A percentile compares a stretch with the other conserved stretches of the same genome.
Evolutionary conservation across 768 basidiomycete species (phyloP).

Genomic region (Calocera cornea): DNA sequence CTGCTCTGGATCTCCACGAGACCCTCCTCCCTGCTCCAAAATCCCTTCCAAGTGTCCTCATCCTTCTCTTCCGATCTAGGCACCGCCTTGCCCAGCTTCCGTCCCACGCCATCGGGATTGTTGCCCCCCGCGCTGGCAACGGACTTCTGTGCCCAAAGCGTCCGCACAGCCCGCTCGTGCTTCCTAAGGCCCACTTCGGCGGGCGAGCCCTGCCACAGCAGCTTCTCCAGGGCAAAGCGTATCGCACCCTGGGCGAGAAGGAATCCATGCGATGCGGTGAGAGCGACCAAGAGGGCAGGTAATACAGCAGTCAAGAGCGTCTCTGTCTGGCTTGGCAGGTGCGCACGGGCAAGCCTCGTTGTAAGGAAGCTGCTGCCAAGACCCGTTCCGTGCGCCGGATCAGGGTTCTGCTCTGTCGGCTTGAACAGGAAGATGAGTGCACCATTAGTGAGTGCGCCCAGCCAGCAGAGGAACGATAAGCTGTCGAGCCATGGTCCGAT

Average conservation of each 20-base stretch:
- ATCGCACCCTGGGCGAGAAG: slow-evolving; percentile 49
- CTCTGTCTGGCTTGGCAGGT: neutral
- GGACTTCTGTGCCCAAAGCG: slow-evolving; percentile 13
- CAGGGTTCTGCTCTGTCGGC: slow-evolving; percentile 23
- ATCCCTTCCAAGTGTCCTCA: neutral
- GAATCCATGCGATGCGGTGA: slow-evolving; percentile 80
- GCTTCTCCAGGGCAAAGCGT: slow-evolving; percentile 54
- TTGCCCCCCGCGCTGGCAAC: slow-evolving; percentile 12
- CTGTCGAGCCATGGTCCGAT: slow-evolving; percentile 92
- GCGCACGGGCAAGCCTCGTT: neutral
- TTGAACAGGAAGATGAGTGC: slow-evolving; percentile 86
- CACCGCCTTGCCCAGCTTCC: neutral
- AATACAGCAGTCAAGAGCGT: slow-evolving; percentile 25
- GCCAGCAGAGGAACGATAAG: slow-evolving; percentile 72
- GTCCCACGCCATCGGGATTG: neutral
- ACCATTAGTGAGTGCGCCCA: slow-evolving; percentile 74
- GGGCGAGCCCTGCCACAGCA: slow-evolving; percentile 61
- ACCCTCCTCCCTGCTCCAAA: neutral
- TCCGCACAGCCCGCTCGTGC: slow-evolving; percentile 37
- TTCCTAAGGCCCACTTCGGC: slow-evolving; percentile 48
- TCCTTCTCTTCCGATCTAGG: neutral
- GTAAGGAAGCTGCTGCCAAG: neutral
- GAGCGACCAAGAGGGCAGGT: slow-evolving; percentile 56
- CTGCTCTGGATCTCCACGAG: neutral
- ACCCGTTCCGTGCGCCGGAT: neutral